Conservation (phyloP, 768 basidiomycete species). For the Kwoniella sp. region DNA sequence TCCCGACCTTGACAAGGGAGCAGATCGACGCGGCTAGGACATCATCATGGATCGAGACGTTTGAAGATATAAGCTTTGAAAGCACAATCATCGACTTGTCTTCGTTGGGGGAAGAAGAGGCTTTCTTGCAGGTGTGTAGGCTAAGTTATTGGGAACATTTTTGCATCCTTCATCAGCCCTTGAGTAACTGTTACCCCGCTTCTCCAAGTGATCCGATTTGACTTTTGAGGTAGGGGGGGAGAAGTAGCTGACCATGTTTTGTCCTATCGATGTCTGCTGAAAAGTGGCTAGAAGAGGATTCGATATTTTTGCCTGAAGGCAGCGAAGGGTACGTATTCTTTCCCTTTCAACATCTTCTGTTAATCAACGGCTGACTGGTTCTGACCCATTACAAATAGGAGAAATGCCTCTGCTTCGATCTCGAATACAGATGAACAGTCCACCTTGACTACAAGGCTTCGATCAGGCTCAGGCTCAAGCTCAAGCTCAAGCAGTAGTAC, state of each 20-base stretch:
- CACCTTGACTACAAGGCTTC: background rate
- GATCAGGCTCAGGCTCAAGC: conserved; percentile 1
- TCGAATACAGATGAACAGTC: background rate
- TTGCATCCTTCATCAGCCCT: too few species aligned
- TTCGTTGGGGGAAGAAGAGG: conserved; percentile 35
- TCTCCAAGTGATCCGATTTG: too few species aligned
- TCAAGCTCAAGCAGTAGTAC: background rate
- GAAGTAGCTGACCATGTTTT: background rate
- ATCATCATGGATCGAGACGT: conserved; percentile 41
- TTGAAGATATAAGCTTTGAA: conserved; percentile 31
- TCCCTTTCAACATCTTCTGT: conserved; percentile 3
- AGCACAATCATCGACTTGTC: conserved; percentile 37
- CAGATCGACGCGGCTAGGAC: conserved; percentile 41
- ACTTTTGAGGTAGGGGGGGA: too few species aligned
- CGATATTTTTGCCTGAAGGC: conserved; percentile 47
- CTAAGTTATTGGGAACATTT: too few species aligned
- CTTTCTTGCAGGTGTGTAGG: conserved; percentile 43
- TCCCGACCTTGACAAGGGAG: conserved; percentile 19
- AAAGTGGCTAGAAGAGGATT: conserved; percentile 48
- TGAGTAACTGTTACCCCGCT: too few species aligned
- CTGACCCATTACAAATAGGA: background rate
- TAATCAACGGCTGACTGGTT: too few species aligned
- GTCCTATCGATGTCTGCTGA: background rate
- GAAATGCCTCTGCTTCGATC: background rate
- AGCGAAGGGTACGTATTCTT: conserved; percentile 29